Conservation (phyloP, 148 eudicot species). For the Limonium bicolor region DNA sequence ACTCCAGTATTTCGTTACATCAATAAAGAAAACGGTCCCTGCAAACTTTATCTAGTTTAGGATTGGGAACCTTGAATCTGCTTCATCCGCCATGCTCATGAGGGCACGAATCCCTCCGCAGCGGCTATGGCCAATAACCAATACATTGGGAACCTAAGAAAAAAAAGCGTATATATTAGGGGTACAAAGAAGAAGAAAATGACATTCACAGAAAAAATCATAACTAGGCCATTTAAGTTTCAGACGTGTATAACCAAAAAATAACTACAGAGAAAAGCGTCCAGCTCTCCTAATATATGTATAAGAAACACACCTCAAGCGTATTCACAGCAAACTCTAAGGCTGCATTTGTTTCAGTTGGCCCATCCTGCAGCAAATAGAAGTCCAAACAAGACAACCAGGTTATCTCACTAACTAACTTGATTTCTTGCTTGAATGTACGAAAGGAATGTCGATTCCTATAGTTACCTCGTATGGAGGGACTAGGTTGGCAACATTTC, state of each 20-base stretch:
- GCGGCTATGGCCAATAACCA: slow-evolving; percentile 82
- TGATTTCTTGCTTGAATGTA: too few relatives aligned
- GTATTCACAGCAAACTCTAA: slow-evolving; percentile 85
- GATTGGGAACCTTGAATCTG: slow-evolving; percentile 51
- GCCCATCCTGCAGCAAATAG: slow-evolving; percentile 51
- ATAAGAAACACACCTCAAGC: slow-evolving; percentile 43
- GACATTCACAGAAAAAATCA: too few relatives aligned
- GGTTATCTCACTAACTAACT: too few relatives aligned
- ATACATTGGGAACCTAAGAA: slow-evolving; percentile 74
- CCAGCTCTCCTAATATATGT: neutral
- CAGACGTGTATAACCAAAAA: too few relatives aligned
- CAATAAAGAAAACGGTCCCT: neutral
- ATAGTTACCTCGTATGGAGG: slow-evolving; percentile 70
- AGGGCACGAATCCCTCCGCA: slow-evolving; percentile 98
- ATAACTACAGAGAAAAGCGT: too few relatives aligned
- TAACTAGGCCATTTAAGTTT: too few relatives aligned
- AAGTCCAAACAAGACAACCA: too few relatives aligned
- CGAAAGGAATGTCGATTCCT: neutral
- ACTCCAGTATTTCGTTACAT: too few relatives aligned
- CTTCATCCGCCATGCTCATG: slow-evolving; percentile 74
- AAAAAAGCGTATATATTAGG: slow-evolving; percentile 1
- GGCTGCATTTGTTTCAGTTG: slow-evolving; percentile 90
- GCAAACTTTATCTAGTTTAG: neutral
- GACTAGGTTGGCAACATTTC: slow-evolving; percentile 85
- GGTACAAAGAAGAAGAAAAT: too few relatives aligned